Conservation (phyloP, 2,329 filamentous ascomycete species). For the Neoascochyta sp. region DNA sequence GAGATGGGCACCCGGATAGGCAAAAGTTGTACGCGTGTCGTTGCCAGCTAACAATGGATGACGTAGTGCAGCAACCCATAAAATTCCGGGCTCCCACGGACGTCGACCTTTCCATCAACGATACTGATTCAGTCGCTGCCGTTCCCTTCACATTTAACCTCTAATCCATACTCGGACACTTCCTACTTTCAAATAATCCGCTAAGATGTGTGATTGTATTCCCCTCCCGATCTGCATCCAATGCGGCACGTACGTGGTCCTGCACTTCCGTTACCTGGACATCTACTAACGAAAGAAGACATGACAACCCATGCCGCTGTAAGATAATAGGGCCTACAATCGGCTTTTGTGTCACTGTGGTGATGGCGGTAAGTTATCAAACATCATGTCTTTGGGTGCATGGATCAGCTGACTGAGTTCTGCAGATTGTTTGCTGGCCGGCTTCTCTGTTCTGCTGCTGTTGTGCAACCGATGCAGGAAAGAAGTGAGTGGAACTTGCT, state of each 20-base stretch:
- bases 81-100: no score
- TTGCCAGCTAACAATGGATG: no score
- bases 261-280: not conserved
- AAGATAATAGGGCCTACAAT: slow-evolving; percentile 56
- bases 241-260: slow-evolving; percentile 43
- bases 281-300: slow-evolving; percentile 35
- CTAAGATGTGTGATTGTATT: slow-evolving; percentile 34
- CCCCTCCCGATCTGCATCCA: slow-evolving; percentile 54
- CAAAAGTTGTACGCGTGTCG: no score
- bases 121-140: no score
- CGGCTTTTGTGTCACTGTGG: slow-evolving; percentile 49
- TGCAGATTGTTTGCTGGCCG: slow-evolving; percentile 53
- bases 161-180: not conserved
- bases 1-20: no score
- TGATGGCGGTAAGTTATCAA: slow-evolving; percentile 50
- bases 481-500: slow-evolving; percentile 43
- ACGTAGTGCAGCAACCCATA: no score
- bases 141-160: not conserved
- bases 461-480: slow-evolving; percentile 52
- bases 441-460: slow-evolving; percentile 56
- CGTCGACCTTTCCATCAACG: no score
- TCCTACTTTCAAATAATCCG: not conserved
- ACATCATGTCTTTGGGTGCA: no score
- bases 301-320: slow-evolving; percentile 57
- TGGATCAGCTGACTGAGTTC: slow-evolving; percentile 8